Evolutionary conservation across 805 yeast genomes (phyloP), one percentile per base, ranked within the genome.

Genomic region (Suhomyces pyralidae): DNA sequence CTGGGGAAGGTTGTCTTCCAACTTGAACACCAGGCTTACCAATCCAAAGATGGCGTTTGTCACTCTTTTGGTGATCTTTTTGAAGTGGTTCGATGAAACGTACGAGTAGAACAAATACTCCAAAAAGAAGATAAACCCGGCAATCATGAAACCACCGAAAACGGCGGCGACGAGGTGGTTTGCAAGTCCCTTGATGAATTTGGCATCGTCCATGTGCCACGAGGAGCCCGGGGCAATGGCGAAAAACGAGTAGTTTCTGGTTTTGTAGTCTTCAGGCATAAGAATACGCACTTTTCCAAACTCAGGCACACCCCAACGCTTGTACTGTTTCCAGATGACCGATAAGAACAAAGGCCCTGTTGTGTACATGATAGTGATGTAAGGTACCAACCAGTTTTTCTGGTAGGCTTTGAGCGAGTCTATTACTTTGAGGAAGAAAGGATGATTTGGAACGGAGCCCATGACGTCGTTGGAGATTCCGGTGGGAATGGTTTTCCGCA

Each of bases 391-490:
- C 88, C 96, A 90, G 68, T 88, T 86, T 45, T 72, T 66, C 59
- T 80, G 77, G 63, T 90, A 83, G 49, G 70, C 76, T 55, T 83
- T 69, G 55, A 92, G 75, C 46, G 80, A 80, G 55, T 85, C 86
- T 55, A 90, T 79, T 15, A 80, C 87, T 63, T 84, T 85, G 46
- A 79, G 67, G 73, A 89, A 90, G 70, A 91, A 89, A 3, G 97
- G 96, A 68, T 92, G 97, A 47, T 78, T 75, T 32, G 96, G 96
- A 10, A 87, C 85, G 3, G 93, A 75, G 9, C 96, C 97, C 96
- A 92, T 88, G 14, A 91, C 91, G 66, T 91, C 97, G 67, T 92
- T 92, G 4, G 96, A 88, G 40, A 92, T 83, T 49, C 97, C 97
- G 0, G 96, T 87, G 24, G 97, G 97, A 5, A 81, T 71, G 1